A percentile compares a stretch with the other conserved stretches of the same genome.
phyloP scores from a whole-genome alignment of 2,329 filamentous ascomycete genomes.

The Polytolypa hystricis region DNA sequence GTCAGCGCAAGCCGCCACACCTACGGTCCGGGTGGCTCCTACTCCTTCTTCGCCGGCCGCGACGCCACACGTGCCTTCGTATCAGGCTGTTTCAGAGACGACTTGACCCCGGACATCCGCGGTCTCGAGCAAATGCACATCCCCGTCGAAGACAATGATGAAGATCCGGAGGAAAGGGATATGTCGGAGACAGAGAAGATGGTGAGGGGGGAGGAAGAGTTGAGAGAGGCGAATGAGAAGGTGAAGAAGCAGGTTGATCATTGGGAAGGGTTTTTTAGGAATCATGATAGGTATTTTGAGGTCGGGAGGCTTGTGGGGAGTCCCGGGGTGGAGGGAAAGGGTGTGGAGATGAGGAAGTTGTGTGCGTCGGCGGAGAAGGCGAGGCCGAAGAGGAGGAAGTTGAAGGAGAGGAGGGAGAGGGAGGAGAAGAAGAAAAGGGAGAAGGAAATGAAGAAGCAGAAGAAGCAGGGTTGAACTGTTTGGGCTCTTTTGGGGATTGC shows the following conservation, averaged over 20 bases:
- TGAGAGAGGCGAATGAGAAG: slow-evolving; percentile 50
- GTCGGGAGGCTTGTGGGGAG: slow-evolving; percentile 63
- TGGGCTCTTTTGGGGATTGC: too few species aligned
- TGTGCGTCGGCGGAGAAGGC: slow-evolving; percentile 61
- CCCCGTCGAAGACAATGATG: slow-evolving; percentile 52
- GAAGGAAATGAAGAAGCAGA: neutral
- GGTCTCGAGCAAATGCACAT: slow-evolving; percentile 80
- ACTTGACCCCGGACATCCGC: slow-evolving; percentile 71
- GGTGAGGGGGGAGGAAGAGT: slow-evolving; percentile 51
- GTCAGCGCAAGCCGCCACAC: slow-evolving; percentile 43
- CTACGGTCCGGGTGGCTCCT: slow-evolving; percentile 76
- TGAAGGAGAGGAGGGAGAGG: slow-evolving; percentile 24
- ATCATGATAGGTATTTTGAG: slow-evolving; percentile 67
- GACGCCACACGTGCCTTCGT: slow-evolving; percentile 85
- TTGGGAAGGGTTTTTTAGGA: slow-evolving; percentile 75
- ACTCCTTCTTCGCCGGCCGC: slow-evolving; percentile 73
- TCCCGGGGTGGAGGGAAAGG: slow-evolving; percentile 29
- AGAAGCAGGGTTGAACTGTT: slow-evolving; percentile 26
- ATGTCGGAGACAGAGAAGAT: slow-evolving; percentile 34
- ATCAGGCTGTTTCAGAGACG: slow-evolving; percentile 82
- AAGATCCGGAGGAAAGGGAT: slow-evolving; percentile 18
- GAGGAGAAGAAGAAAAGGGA: slow-evolving; percentile 10
- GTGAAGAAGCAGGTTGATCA: slow-evolving; percentile 59
- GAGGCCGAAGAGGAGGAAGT: slow-evolving; percentile 42
- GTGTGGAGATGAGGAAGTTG: slow-evolving; percentile 48